These are phyloP conservation scores for Podaxis mareebaensis DNA, from an alignment of 768 basidiomycete species.

Conservation along the genomic window DNA sequence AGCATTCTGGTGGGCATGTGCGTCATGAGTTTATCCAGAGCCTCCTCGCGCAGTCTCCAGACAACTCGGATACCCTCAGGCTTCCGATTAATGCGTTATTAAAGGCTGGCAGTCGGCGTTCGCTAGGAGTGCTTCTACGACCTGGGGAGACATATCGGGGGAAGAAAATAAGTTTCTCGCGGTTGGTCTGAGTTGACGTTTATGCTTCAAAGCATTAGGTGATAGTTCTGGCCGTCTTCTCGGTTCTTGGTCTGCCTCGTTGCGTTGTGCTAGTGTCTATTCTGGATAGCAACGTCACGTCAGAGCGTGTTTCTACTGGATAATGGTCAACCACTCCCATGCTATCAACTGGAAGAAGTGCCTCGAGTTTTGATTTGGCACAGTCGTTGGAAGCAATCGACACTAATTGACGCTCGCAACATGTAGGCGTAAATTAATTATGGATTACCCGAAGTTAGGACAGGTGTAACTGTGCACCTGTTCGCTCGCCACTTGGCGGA, in stretches of 20 bases:
- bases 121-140: not conserved
- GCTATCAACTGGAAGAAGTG: not conserved
- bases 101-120: not conserved
- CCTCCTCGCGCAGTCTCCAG: not conserved
- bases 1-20: not conserved
- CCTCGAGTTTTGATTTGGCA: not conserved
- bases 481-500: not conserved
- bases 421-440: not conserved
- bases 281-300: not conserved
- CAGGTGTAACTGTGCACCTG: not conserved
- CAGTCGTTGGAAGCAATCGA: not conserved
- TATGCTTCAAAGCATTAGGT: not conserved
- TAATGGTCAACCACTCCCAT: not conserved
- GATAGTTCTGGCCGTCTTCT: not conserved
- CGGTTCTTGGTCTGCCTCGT: conserved; percentile 1
- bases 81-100: conserved; percentile 5
- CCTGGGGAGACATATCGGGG: conserved; percentile 2
- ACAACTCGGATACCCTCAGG: not conserved
- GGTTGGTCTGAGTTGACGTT: conserved; percentile 1
- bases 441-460: not conserved
- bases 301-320: not conserved
- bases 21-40: not conserved
- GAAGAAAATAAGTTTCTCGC: conserved; percentile 5
- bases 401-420: not conserved
- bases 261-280: not conserved